phyloP scores from a whole-genome alignment of 2,329 filamentous ascomycete species.

The Penicillium decumbens region DNA sequence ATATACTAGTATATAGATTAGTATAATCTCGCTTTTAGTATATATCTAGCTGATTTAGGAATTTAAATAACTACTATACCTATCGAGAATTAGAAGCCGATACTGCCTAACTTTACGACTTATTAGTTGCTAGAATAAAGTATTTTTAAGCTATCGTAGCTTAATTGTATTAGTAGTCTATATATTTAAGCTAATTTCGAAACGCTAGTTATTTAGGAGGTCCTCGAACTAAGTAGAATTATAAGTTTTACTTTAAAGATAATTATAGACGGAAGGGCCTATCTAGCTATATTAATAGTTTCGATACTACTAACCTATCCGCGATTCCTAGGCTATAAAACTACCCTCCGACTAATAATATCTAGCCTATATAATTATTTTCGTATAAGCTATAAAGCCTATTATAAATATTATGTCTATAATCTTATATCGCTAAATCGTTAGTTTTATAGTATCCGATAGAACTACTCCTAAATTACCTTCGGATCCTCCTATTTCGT shows the following conservation, averaged over 20 bases:
- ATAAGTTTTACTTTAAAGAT: neutral
- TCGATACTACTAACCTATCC: neutral
- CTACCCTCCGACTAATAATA: neutral
- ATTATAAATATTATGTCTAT: neutral
- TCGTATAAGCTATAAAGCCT: neutral
- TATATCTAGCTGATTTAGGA: slow-evolving; percentile 1
- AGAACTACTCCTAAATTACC: no score
- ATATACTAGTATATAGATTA: no score
- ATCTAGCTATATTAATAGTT: neutral
- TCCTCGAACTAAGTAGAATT: neutral
- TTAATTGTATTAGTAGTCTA: no score
- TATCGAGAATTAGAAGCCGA: neutral
- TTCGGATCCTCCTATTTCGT: no score
- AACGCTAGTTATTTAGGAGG: neutral
- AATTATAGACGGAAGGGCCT: neutral
- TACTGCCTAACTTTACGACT: neutral
- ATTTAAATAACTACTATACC: slow-evolving; percentile 3
- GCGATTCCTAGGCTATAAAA: neutral
- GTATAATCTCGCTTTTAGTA: no score
- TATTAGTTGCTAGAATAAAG: neutral
- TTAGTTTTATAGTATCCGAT: no score
- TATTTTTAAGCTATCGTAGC: neutral
- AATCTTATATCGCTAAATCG: neutral
- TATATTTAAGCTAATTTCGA: neutral
- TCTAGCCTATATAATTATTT: neutral